These are phyloP conservation scores for Ramularia endophylla DNA, from an alignment of 2,329 filamentous ascomycete genomes.

Conservation along the genomic window DNA sequence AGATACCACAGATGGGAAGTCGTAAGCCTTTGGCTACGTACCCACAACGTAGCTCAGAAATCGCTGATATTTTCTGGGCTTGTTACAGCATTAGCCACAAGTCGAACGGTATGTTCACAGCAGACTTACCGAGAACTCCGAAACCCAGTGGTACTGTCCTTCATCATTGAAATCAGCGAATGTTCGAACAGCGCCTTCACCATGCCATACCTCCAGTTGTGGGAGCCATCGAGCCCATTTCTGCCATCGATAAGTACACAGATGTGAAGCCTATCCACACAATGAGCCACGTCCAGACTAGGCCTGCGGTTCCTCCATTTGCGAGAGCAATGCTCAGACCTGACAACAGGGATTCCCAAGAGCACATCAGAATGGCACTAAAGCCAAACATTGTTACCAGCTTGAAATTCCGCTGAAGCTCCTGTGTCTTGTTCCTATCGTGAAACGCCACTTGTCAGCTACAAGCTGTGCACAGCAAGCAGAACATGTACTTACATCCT, in stretches of 20 bases:
- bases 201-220: slow-evolving; percentile 25
- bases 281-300: slow-evolving; percentile 30
- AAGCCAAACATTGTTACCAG: slow-evolving; percentile 21
- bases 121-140: slow-evolving; percentile 5
- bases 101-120: too few relatives aligned
- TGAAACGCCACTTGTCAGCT: too few relatives aligned
- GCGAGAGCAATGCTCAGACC: slow-evolving; percentile 7
- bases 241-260: slow-evolving; percentile 27
- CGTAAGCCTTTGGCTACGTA: slow-evolving; percentile 26
- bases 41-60: slow-evolving; percentile 10
- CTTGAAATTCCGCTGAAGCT: slow-evolving; percentile 19
- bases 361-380: slow-evolving; percentile 20
- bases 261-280: slow-evolving; percentile 29
- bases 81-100: too few relatives aligned
- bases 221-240: slow-evolving; percentile 30
- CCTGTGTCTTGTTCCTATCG: slow-evolving; percentile 5
- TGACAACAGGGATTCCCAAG: slow-evolving; percentile 17
- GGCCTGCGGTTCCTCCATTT: slow-evolving; percentile 19
- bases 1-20: slow-evolving; percentile 4
- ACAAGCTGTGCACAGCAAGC: slow-evolving; percentile 7
- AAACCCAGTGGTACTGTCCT: slow-evolving; percentile 15
- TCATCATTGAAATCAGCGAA: too few relatives aligned
- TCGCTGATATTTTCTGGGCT: slow-evolving; percentile 8
- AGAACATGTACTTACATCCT: slow-evolving; percentile 2
- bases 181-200: too few relatives aligned